Conservation (phyloP, 371 early-diverging fungal genomes). For the Haplosporangium sp. region DNA sequence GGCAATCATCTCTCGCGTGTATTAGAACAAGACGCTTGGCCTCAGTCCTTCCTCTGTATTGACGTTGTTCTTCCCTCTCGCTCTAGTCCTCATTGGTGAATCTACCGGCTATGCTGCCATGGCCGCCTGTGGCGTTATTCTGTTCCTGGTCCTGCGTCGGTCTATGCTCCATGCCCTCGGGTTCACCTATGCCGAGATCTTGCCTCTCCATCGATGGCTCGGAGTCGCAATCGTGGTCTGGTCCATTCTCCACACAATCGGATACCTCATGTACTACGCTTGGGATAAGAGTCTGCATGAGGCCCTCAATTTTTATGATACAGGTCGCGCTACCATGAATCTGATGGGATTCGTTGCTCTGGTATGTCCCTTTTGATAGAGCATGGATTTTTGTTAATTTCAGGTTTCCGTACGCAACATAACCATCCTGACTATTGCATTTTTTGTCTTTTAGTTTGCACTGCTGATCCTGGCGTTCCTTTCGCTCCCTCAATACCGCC, state of each 20-base stretch:
- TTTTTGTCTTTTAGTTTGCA: conserved; percentile 24
- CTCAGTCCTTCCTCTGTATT: neutral
- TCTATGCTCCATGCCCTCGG: conserved; percentile 55
- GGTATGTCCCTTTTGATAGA: conserved; percentile 17
- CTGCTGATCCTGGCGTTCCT: conserved; percentile 38
- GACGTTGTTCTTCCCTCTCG: conserved; percentile 4
- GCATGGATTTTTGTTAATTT: neutral
- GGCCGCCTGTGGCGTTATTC: conserved; percentile 38
- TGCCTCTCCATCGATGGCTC: conserved; percentile 52
- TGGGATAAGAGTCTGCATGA: conserved; percentile 8
- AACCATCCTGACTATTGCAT: neutral
- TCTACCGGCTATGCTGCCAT: conserved; percentile 37
- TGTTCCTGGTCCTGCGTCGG: conserved; percentile 52
- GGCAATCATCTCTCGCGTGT: neutral
- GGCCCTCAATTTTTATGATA: conserved; percentile 34
- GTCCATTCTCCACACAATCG: conserved; percentile 37
- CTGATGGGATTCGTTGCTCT: conserved; percentile 52
- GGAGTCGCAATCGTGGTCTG: conserved; percentile 45
- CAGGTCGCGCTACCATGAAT: conserved; percentile 36
- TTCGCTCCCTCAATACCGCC: conserved; percentile 40
- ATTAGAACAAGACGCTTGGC: neutral
- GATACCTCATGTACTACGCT: conserved; percentile 32
- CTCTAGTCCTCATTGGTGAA: conserved; percentile 22
- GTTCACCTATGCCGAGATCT: conserved; percentile 49
- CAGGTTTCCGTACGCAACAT: neutral